phyloP scores from a whole-genome alignment of 345 rosid genomes.

The Arabidopsis suecica region DNA sequence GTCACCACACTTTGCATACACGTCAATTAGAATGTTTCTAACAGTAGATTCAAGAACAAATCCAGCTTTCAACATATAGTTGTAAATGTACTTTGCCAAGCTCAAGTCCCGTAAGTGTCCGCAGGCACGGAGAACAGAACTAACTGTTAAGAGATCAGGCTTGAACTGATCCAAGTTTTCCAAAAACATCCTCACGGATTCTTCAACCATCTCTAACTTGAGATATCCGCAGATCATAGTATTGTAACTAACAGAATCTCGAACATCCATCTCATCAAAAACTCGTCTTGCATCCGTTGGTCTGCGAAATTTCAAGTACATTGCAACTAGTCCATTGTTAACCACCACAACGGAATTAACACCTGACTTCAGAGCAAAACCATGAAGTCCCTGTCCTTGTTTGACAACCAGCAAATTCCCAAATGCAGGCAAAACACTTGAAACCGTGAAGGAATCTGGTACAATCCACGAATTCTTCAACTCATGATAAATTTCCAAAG shows the following conservation, averaged over 20 bases:
- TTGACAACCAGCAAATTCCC: slow-evolving; percentile 52
- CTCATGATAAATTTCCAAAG: slow-evolving; percentile 46
- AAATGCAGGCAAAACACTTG: slow-evolving; percentile 66
- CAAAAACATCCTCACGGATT: slow-evolving; percentile 52
- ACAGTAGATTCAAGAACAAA: slow-evolving; percentile 48
- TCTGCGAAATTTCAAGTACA: slow-evolving; percentile 62
- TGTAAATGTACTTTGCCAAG: slow-evolving; percentile 56
- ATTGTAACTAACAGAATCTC: slow-evolving; percentile 67
- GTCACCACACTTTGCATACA: slow-evolving; percentile 65
- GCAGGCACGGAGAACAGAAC: slow-evolving; percentile 66
- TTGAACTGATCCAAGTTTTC: slow-evolving; percentile 50
- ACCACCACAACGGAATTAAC: slow-evolving; percentile 47
- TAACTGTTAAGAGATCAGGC: slow-evolving; percentile 61
- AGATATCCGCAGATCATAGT: slow-evolving; percentile 65
- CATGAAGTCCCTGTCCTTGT: slow-evolving; percentile 56
- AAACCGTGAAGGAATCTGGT: slow-evolving; percentile 62
- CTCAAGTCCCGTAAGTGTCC: slow-evolving; percentile 52
- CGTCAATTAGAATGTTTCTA: slow-evolving; percentile 59
- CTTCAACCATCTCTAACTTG: slow-evolving; percentile 52
- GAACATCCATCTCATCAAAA: slow-evolving; percentile 57
- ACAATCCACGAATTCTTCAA: slow-evolving; percentile 44
- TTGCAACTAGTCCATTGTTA: slow-evolving; percentile 62
- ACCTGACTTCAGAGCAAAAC: slow-evolving; percentile 60
- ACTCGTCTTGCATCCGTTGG: slow-evolving; percentile 50
- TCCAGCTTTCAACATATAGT: slow-evolving; percentile 50